These are phyloP conservation scores for Fusarium brevicatenulatum DNA, from an alignment of 2,329 filamentous ascomycete species.

Conservation along the genomic window DNA sequence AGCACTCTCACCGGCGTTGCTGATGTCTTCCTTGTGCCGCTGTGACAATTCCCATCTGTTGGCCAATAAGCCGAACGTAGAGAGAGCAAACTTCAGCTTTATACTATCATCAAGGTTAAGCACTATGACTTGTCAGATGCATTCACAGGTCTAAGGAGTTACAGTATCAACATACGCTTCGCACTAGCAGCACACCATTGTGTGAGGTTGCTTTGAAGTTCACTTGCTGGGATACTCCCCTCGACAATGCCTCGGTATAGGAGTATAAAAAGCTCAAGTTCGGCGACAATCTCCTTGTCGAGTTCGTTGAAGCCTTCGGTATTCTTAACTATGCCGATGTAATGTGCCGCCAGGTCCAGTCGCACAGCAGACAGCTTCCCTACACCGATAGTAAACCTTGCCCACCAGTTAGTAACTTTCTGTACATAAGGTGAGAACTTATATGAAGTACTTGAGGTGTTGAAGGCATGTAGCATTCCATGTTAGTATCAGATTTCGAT, in stretches of 20 bases:
- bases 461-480: neutral
- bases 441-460: neutral
- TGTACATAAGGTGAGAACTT: rapidly evolving
- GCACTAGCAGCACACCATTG: neutral
- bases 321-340: neutral
- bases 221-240: too few species aligned
- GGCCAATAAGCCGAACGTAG: neutral
- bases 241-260: neutral
- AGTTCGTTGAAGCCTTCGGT: neutral
- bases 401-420: rapidly evolving
- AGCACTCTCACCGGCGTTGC: rapidly evolving
- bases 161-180: rapidly evolving
- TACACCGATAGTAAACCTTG: neutral
- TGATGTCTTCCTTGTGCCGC: rapidly evolving
- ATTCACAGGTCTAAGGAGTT: rapidly evolving
- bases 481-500: neutral
- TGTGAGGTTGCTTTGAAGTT: neutral
- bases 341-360: neutral
- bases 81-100: neutral
- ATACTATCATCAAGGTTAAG: rapidly evolving
- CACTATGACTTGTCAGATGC: neutral
- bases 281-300: neutral
- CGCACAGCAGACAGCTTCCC: neutral
- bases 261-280: neutral
- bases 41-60: neutral